Evolutionary conservation across 2,329 filamentous ascomycete genomes (phyloP), one percentile per base, ranked within the genome.

Genomic region (Apiospora marii): DNA sequence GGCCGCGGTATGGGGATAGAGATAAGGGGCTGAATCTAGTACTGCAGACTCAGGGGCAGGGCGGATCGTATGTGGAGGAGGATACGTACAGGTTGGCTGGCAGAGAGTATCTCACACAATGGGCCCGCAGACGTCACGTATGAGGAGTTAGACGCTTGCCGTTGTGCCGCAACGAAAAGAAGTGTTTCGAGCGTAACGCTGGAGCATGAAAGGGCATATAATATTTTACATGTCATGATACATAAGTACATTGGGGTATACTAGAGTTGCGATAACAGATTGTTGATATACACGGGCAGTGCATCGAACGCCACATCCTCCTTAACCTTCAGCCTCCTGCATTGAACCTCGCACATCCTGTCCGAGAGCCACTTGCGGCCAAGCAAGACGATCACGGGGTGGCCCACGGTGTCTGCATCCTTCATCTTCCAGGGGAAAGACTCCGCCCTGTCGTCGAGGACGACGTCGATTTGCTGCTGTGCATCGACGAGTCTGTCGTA

Each of bases 321-420:
- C 75, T 89, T 92, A 22, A 93, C 74, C 0, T 85, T 87, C 37
- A 96, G 83, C 72, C 88, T 87, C 73, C 94, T 88, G 82, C 94
- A 96, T 79, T 97, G 94, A 43, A 98, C 89, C 81, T 97, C 95
- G 49, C 93, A 89, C n/a, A 84, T 81, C 64, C 85, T 84, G 1
- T 86, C 83, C 49, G 87, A 83, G 64, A 78, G 84, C 92, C 93
- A 97, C 4, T 85, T 85, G 74, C 89, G 92, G 0, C 96, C 96
- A 44, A 98, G 82, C 1, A 98, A 87, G 16, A 98, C 86, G 12
- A 96, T 87, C 16, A 98, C 86, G 0, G 96, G 96, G 80, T 97
- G 98, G 3, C 96, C 96, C 71, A 96, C 90, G 72, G 96, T 81
- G 81, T 98, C 95, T 0, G 96, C 96, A 83, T 99, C 96, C 49